These are phyloP conservation scores for Fusarium protoensiforme DNA, from an alignment of 2,329 filamentous ascomycete species.

Conservation along the genomic window DNA sequence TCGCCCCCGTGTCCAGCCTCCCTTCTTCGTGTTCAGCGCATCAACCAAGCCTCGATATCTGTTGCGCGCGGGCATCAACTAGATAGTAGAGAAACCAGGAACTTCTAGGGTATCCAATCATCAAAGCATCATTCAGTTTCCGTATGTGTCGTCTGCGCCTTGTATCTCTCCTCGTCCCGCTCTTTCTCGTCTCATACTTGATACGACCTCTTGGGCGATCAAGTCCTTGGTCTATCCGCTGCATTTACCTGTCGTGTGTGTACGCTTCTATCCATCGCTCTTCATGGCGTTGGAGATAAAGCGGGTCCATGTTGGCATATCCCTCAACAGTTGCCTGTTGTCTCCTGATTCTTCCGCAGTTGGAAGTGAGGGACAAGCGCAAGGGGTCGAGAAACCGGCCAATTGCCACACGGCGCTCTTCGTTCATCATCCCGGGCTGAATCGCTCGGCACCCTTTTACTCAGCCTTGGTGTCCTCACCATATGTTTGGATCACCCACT, in stretches of 20 bases:
- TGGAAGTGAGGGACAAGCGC: neutral
- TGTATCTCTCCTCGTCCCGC: neutral
- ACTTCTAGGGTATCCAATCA: constrained; percentile 10
- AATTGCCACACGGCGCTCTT: neutral
- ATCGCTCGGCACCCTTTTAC: neutral
- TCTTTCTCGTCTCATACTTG: neutral
- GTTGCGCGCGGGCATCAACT: constrained; percentile 2
- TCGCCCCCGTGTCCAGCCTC: neutral
- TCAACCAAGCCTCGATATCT: neutral
- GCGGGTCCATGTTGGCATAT: neutral
- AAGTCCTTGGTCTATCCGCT: neutral
- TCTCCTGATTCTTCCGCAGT: neutral
- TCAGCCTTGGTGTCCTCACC: constrained; percentile 27
- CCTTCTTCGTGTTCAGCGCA: neutral
- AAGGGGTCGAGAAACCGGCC: neutral
- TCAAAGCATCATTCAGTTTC: neutral
- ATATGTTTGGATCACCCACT: constrained; percentile 60
- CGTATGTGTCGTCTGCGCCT: neutral
- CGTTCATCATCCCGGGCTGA: neutral
- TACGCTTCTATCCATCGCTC: neutral
- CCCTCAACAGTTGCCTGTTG: neutral
- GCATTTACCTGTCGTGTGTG: neutral
- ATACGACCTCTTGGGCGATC: neutral
- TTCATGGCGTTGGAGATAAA: neutral
- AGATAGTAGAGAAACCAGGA: neutral